Base-by-base conservation (phyloP, 2,329 filamentous ascomycete species). In the Trichophyton simii region DNA sequence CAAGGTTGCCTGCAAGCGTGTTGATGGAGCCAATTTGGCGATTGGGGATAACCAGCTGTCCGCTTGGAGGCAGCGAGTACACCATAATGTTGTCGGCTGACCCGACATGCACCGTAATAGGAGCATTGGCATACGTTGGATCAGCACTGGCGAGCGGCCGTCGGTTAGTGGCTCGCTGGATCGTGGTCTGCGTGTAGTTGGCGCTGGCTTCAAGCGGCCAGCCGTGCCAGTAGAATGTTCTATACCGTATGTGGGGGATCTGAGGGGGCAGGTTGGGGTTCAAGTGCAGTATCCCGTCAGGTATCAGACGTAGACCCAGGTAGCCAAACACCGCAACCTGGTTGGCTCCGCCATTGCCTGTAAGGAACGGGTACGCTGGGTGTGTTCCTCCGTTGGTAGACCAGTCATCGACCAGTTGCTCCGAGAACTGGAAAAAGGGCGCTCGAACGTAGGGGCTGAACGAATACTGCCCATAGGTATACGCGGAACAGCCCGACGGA, bases 381-480 rank as follows among this genome's bases (percentile, higher is more conserved):
- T 87, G 83, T 0, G 83, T 85, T 38, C 83, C 83, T 18, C 85
- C 86, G 61, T 88, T 88, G 0, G 74, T 70, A 15, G 74, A 74
- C 62, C 77, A 79, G 64, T 86, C 77, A 67, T 89, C 86, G 20
- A 83, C 71, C 55, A 86, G 75, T 69, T 89, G 86, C 67, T 89
- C 86, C 0, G 84, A 87, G 70, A 87, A 85, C 65, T 87, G 85
- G 71, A 83, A 87, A 78, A 84, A 88, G 0, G 86, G 86, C 0
- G 80, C 82, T 15, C 86, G 78, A 0, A 81, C 75, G 66, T 89
- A 89, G 0, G 86, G 85, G 31, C 82, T 76, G 34, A 80, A 82
- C 0, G 82, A 82, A 64, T 84, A 83, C 18, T 87, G 76, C 5
- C 82, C 79, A 68, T 88, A 88, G 0, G 85, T 88, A 68, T 83